phyloP scores from a whole-genome alignment of 257 asterid species.

The Orobanche coerulescens region DNA sequence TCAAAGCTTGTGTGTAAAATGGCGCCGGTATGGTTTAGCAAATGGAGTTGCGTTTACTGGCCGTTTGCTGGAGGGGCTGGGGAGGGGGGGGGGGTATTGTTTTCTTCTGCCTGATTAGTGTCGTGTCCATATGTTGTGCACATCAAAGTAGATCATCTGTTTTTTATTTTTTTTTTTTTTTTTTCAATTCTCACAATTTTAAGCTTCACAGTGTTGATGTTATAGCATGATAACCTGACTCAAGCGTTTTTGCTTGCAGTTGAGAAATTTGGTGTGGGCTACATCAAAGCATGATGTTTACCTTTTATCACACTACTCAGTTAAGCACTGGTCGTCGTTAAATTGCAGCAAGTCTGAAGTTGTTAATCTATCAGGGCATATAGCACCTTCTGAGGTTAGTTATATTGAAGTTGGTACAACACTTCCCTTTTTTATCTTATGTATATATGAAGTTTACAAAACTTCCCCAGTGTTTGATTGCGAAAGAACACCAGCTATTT shows the following conservation, averaged over 20 bases:
- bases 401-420: neutral
- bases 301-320: constrained; percentile 57
- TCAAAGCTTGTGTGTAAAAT: no score
- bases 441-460: no score
- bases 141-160: neutral
- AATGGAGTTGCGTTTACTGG: neutral
- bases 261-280: constrained; percentile 77
- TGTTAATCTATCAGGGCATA: constrained; percentile 61
- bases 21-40: neutral
- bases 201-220: neutral
- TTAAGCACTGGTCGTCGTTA: constrained; percentile 59
- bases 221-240: neutral
- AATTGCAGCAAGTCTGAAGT: constrained; percentile 47
- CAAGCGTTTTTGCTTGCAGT: constrained; percentile 28
- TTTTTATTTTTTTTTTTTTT: no score
- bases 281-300: constrained; percentile 66
- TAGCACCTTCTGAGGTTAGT: constrained; percentile 60
- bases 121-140: neutral
- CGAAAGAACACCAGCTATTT: no score
- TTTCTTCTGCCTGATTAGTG: neutral
- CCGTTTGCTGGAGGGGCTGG: no score
- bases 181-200: neutral
- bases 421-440: no score
- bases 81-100: neutral
- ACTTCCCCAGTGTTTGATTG: no score